phyloP scores from a whole-genome alignment of 2,329 filamentous ascomycete genomes.

The Aspergillus novoparasiticus region DNA sequence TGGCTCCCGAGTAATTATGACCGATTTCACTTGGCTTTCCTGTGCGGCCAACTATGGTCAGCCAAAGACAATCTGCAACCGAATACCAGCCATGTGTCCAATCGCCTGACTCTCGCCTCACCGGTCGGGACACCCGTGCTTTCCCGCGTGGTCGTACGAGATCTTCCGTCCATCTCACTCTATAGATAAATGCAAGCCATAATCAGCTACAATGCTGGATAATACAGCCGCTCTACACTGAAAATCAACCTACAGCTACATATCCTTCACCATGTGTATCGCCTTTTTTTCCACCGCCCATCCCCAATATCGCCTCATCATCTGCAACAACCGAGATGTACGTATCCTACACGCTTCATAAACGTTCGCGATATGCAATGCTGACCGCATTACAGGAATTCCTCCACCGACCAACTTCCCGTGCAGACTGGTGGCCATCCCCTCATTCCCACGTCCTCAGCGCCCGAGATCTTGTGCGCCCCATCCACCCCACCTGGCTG shows the following conservation, averaged over 20 bases:
- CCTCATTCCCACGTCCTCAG: slow-evolving; percentile 58
- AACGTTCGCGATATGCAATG: background rate
- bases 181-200: background rate
- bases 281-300: slow-evolving; percentile 14
- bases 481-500: slow-evolving; percentile 62
- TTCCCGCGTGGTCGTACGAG: background rate
- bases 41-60: background rate
- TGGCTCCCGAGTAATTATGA: background rate
- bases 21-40: background rate
- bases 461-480: slow-evolving; percentile 60
- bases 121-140: background rate
- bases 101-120: background rate
- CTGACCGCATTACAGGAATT: slow-evolving; percentile 52
- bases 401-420: slow-evolving; percentile 59
- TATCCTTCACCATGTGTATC: slow-evolving; percentile 11
- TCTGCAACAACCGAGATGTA: slow-evolving; percentile 15
- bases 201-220: background rate
- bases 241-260: background rate
- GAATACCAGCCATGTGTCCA: background rate
- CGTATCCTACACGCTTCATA: background rate
- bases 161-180: background rate
- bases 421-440: slow-evolving; percentile 58
- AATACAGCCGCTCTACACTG: background rate
- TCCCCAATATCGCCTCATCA: slow-evolving; percentile 14
- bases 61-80: background rate